Evolutionary conservation across 2,329 filamentous ascomycete genomes (phyloP), one percentile per base, ranked within the genome.

Genomic region (Torrubiella hemipterigena): DNA sequence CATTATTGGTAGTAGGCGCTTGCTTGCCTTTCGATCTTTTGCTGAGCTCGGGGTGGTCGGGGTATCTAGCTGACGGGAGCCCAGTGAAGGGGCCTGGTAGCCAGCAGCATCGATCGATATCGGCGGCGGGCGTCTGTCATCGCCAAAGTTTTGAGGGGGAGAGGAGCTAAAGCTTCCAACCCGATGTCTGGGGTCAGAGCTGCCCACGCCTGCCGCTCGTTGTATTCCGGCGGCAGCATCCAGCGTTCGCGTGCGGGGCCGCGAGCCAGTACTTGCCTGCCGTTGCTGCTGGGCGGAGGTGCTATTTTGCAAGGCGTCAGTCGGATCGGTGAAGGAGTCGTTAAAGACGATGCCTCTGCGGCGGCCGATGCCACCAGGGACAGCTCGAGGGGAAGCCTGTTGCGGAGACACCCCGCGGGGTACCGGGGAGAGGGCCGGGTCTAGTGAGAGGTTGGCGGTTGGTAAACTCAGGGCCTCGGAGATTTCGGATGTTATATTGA

Each of bases 111-210:
- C n/a, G n/a, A n/a, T n/a, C n/a, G n/a, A n/a, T n/a, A 57, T 52
- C 16, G 55, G 48, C 15, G 57, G 48, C 14, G 54, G 41, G 33
- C 57, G 61, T 34, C 60, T 55, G 24, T 70, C 67, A 15, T 71
- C 66, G 35, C 64, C 55, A 29, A 67, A 62, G 30, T 64, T 60
- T 4, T 64, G 57, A 20, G 40, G 31, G 12, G 33, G 48, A 7
- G 73, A 65, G 21, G 77, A 78, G 42, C 79, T 77, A 43, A 84
- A 72, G 17, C 80, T 84, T 30, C 79, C 77, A 26, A 84, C 71
- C 31, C 79, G 68, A 43, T 77, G 71, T 31, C 79, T 69, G 42
- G 58, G 65, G 36, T 73, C 69, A 21, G 49, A 36, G 4, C 51
- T 42, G n/a, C 55, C 48, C 21, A 55, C 46, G 6, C 22, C 22